phyloP scores from a whole-genome alignment of 441 rosid species.

The Adansonia rubrostipa region DNA sequence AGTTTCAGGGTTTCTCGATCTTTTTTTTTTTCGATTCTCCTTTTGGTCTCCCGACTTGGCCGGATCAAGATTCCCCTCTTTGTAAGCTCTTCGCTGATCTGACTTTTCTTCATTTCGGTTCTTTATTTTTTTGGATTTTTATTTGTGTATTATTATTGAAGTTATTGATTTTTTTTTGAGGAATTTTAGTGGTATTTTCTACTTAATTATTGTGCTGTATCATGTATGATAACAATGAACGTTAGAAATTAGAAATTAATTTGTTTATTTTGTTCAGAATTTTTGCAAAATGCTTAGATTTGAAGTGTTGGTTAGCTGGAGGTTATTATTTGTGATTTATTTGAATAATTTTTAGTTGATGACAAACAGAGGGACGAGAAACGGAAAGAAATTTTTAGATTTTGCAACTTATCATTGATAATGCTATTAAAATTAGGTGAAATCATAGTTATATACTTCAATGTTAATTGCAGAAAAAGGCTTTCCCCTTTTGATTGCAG shows the following conservation, averaged over 20 bases:
- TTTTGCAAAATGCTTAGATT: conserved; percentile 19
- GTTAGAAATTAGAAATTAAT: neutral
- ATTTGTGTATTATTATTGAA: conserved; percentile 3
- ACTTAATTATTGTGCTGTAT: neutral
- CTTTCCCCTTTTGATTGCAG: neutral
- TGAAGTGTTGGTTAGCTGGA: conserved; percentile 12
- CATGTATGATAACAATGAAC: neutral
- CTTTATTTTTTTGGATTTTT: neutral
- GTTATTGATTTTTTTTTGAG: neutral
- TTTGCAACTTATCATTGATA: neutral
- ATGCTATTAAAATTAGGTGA: neutral
- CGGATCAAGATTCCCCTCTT: conserved; percentile 61
- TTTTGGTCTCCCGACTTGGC: conserved; percentile 36
- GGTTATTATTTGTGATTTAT: neutral
- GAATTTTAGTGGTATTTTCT: conserved; percentile 1
- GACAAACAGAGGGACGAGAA: conserved; percentile 2
- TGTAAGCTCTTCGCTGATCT: conserved; percentile 57
- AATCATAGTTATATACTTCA: neutral
- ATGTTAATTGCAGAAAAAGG: neutral
- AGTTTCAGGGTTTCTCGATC: conserved; percentile 56
- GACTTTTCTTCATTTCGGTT: conserved; percentile 27
- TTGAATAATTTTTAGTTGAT: conserved; percentile 18
- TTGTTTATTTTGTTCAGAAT: neutral
- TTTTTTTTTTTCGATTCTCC: conserved; percentile 23
- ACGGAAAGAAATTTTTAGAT: neutral